Evolutionary conservation across 1,284 basidiomycete species (phyloP).

Genomic region (Irpex rosettiformis): DNA sequence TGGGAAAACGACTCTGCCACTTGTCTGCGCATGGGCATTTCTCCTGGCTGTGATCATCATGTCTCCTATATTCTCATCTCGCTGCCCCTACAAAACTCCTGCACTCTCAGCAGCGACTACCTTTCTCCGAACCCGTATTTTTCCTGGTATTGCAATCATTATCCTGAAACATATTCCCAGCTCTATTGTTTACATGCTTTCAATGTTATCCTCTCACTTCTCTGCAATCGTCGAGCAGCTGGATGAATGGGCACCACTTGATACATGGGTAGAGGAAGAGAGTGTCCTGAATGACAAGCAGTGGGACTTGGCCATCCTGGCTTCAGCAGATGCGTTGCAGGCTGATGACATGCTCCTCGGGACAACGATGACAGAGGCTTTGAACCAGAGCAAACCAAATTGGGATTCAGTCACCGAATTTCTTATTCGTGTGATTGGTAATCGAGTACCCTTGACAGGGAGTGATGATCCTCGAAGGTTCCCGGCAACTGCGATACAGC

Average conservation of each 20-base stretch:
- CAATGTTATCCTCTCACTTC: neutral
- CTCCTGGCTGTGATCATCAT: neutral
- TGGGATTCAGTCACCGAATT: neutral
- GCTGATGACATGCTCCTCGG: neutral
- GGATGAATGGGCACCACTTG: neutral
- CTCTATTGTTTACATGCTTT: neutral
- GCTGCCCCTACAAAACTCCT: constrained; percentile 1
- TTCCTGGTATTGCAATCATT: neutral
- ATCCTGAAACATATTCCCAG: neutral
- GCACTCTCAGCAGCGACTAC: neutral
- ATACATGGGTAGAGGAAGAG: neutral
- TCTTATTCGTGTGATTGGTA: neutral
- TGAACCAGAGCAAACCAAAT: neutral
- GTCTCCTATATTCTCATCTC: neutral
- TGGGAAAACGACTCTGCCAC: neutral
- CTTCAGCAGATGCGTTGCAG: neutral
- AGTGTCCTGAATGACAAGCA: neutral
- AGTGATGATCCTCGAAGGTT: neutral
- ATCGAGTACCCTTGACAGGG: neutral
- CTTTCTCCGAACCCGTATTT: neutral
- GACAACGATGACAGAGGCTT: neutral
- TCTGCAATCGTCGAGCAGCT: neutral
- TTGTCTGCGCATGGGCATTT: neutral
- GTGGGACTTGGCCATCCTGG: neutral
- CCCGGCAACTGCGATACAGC: neutral